Conservation (phyloP, 352 stramenopile genomes). For the Phytophthora sp. region DNA sequence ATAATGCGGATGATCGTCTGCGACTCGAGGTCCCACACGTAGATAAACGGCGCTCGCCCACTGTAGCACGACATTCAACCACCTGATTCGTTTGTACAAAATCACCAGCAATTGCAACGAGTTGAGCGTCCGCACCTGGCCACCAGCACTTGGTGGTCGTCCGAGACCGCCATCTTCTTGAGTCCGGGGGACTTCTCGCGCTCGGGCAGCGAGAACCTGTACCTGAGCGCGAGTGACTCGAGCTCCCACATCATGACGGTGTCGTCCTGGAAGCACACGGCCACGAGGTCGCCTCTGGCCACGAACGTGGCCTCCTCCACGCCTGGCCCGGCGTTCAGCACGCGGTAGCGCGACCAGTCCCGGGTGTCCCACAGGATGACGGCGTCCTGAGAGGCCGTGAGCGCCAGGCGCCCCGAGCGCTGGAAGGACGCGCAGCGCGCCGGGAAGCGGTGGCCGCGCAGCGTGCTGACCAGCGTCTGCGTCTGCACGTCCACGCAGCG, state of each 20-base stretch:
- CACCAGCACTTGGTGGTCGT: constrained; percentile 78
- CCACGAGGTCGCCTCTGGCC: constrained; percentile 61
- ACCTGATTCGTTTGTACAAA: not conserved
- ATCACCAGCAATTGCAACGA: not conserved
- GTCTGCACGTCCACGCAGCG: constrained; percentile 80
- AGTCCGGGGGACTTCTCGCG: constrained; percentile 66
- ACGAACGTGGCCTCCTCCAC: constrained; percentile 77
- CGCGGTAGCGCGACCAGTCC: constrained; percentile 82
- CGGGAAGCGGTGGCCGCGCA: constrained; percentile 66
- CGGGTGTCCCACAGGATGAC: constrained; percentile 88
- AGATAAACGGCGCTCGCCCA: constrained; percentile 76
- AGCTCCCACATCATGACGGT: constrained; percentile 90
- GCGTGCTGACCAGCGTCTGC: constrained; percentile 78
- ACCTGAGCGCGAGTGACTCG: constrained; percentile 71
- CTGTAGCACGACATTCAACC: constrained; percentile 30
- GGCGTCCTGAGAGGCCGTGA: constrained; percentile 78
- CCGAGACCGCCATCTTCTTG: constrained; percentile 73
- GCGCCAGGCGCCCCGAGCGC: constrained; percentile 66
- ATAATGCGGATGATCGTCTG: constrained; percentile 89
- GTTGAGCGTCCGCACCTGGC: constrained; percentile 60
- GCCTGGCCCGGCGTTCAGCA: constrained; percentile 76
- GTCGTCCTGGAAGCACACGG: constrained; percentile 83
- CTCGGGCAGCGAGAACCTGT: constrained; percentile 71
- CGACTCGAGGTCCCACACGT: constrained; percentile 85
- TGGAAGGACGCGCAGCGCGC: constrained; percentile 73